These are phyloP conservation scores for Erigeron canadensis DNA, from an alignment of 129 eudicot species.

Conservation along the genomic window DNA sequence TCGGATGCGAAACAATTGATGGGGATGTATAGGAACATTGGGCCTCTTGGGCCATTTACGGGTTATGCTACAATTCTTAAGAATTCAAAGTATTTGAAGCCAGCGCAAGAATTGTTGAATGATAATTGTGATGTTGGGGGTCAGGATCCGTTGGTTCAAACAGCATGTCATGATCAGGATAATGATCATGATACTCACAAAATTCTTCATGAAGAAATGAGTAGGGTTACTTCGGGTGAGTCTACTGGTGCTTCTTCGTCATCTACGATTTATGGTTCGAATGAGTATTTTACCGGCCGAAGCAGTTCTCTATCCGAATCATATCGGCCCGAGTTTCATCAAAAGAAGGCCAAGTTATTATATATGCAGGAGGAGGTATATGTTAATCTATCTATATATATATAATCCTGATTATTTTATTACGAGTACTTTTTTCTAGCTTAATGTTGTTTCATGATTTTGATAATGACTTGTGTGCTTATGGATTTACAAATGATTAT, in stretches of 20 bases:
- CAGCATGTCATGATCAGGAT: no score
- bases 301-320: slow-evolving; percentile 38
- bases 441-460: background rate
- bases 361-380: slow-evolving; percentile 86
- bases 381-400: background rate
- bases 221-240: slow-evolving; percentile 35
- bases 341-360: slow-evolving; percentile 72
- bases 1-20: slow-evolving; percentile 23
- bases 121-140: slow-evolving; percentile 50
- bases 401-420: background rate
- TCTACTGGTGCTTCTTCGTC: slow-evolving; percentile 55
- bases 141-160: slow-evolving; percentile 28
- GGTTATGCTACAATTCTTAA: slow-evolving; percentile 76
- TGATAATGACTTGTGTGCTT: background rate
- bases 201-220: slow-evolving; percentile 30
- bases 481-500: background rate
- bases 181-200: slow-evolving; percentile 33
- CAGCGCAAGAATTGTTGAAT: slow-evolving; percentile 64
- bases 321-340: slow-evolving; percentile 61
- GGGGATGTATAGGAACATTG: slow-evolving; percentile 39
- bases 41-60: slow-evolving; percentile 89
- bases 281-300: slow-evolving; percentile 34
- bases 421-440: no score
- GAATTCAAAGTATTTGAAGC: slow-evolving; percentile 71
- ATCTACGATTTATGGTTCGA: slow-evolving; percentile 47